phyloP scores from a whole-genome alignment of 2,329 filamentous ascomycete species.

The Arthrobotrys iridis region DNA sequence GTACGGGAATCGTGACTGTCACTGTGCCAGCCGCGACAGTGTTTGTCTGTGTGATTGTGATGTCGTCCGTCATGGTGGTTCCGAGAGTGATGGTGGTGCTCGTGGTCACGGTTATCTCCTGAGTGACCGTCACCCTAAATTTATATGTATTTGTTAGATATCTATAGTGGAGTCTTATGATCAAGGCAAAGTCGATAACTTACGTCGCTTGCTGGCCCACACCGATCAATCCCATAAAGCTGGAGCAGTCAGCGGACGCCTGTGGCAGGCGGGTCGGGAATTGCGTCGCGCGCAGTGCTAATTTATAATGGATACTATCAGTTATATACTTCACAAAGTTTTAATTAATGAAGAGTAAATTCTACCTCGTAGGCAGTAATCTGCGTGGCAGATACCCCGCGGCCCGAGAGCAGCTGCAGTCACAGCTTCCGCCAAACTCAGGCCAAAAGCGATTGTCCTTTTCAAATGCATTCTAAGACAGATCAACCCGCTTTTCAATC shows the following conservation, averaged over 20 bases:
- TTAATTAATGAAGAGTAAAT: not conserved
- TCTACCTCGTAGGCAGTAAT: conserved; percentile 18
- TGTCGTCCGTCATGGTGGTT: not conserved
- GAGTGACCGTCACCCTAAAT: not conserved
- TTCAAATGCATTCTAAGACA: conserved; percentile 1
- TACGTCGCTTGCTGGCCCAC: not conserved
- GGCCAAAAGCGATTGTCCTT: not conserved
- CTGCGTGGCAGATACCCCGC: conserved; percentile 3
- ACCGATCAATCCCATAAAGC: not conserved
- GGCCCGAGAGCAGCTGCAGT: not conserved
- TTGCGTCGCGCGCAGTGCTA: conserved; percentile 1
- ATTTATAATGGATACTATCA: no score
- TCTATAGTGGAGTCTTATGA: no score
- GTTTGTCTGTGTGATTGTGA: not conserved
- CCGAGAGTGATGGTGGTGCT: not conserved
- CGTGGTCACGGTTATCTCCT: not conserved
- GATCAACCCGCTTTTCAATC: not conserved
- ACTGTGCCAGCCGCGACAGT: not conserved
- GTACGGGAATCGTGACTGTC: not conserved
- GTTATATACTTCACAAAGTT: not conserved
- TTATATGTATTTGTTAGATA: not conserved
- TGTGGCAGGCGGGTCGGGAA: conserved; percentile 1
- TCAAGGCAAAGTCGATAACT: not conserved
- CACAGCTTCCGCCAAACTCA: not conserved
- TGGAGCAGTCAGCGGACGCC: conserved; percentile 1